Evolutionary conservation across 345 rosid genomes (phyloP), one percentile per base, ranked within the genome.

Genomic region (Hypericum androsaemum): DNA sequence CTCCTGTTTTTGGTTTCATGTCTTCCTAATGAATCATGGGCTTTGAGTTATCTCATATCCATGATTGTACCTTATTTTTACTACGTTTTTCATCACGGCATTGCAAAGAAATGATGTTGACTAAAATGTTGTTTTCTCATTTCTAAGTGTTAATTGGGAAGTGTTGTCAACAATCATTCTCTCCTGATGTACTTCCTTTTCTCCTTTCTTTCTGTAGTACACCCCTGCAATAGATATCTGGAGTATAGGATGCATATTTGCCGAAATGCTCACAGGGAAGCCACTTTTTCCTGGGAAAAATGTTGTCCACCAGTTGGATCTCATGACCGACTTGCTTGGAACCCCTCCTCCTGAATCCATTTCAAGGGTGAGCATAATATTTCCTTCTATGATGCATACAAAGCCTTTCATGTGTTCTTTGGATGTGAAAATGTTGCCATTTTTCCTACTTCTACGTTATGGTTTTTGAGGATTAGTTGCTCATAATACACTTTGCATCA

Each of bases 181-280:
- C n/a, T 17, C 41, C 9, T 52, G 15, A 0, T 56, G 45, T 40
- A n/a, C 12, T 58, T 16, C 8, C 22, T 12, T 35, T 51, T 43
- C 43, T 59, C 48, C 47, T 56, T 40, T 40, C 48, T 57, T 63
- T 60, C 3, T 59, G 57, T 72, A 90, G 98, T 90, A 90, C 62
- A 90, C 98, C 12, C 98, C 96, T 44, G 95, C 89, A 2, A 84
- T 90, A 71, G 98, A 90, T 69, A 84, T 81, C 39, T 90, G 98
- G 98, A 90, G 98, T 77, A 78, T 90, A 51, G 98, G 98, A 68
- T 90, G 98, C 74, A 90, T 87, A 66, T 90, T 90, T 65, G 96
- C 98, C 16, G 98, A 90, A 77, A 78, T 90, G 95, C 95, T 90
- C 65, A 62, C 82, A 50, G 96, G 98, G 53, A 84, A 76, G 67